These are phyloP conservation scores for Acorus calamus DNA, from an alignment of 106 monocot species.

Conservation along the genomic window DNA sequence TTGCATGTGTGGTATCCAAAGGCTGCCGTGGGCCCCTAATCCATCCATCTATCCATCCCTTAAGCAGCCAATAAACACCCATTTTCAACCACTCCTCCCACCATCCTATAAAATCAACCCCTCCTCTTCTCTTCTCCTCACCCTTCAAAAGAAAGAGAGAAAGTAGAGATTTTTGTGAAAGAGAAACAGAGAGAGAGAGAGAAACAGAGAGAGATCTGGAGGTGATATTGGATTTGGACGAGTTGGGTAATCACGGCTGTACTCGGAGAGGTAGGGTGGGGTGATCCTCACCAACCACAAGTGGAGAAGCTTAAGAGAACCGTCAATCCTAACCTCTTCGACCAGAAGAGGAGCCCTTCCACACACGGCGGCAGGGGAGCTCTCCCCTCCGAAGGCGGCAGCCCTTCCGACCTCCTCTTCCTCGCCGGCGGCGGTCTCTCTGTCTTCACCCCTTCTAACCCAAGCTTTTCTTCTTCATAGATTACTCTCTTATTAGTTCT, in stretches of 20 bases:
- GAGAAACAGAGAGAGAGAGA: background rate
- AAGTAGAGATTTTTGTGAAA: background rate
- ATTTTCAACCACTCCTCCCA: background rate
- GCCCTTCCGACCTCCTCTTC: constrained; percentile 25
- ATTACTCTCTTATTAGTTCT: too few species aligned
- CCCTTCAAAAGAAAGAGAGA: background rate
- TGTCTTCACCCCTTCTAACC: too few species aligned
- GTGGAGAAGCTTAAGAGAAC: constrained; percentile 7
- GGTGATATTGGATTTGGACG: background rate
- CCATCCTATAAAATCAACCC: background rate
- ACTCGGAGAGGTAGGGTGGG: constrained; percentile 3
- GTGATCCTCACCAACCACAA: background rate
- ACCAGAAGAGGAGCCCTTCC: constrained; percentile 8
- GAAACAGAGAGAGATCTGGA: background rate
- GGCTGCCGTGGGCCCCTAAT: background rate
- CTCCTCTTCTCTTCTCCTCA: background rate
- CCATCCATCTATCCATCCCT: too few species aligned
- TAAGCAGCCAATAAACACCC: too few species aligned
- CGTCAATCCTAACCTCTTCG: background rate
- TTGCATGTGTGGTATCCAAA: background rate
- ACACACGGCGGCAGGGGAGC: constrained; percentile 25
- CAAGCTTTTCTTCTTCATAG: too few species aligned
- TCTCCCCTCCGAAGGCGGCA: constrained; percentile 20
- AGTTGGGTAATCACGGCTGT: constrained; percentile 3
- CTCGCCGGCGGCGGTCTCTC: constrained; percentile 14